A percentile compares a stretch with the other conserved stretches of the same genome.
Evolutionary conservation across 164 flowering plant genomes (phyloP).

Genomic region (Vitis labrusca): DNA sequence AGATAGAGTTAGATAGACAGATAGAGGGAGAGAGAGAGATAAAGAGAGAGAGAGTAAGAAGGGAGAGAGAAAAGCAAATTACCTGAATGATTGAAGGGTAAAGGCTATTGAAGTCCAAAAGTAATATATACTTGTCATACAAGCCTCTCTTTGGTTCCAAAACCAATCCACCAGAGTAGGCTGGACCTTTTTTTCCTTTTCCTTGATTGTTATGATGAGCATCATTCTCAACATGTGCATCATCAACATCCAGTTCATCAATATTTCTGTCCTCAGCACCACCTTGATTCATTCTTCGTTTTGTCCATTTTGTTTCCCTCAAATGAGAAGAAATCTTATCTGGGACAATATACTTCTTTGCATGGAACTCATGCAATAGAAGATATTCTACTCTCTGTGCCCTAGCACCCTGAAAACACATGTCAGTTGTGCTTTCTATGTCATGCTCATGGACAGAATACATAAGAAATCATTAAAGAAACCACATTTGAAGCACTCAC

Average conservation of each 20-base stretch:
- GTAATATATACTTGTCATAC: slow-evolving; percentile 93
- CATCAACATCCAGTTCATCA: slow-evolving; percentile 45
- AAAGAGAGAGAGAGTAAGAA: not conserved
- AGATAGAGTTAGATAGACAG: not conserved
- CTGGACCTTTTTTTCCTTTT: slow-evolving; percentile 84
- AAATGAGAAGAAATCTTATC: slow-evolving; percentile 65
- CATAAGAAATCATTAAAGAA: not conserved
- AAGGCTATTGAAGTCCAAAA: slow-evolving; percentile 98
- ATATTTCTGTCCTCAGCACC: slow-evolving; percentile 42
- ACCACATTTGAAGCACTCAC: slow-evolving; percentile 34
- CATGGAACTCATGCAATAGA: slow-evolving; percentile 91
- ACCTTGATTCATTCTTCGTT: slow-evolving; percentile 44
- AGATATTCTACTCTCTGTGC: slow-evolving; percentile 98
- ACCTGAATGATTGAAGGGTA: slow-evolving; percentile 99
- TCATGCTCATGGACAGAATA: not conserved
- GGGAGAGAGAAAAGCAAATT: slow-evolving; percentile 5
- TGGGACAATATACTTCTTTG: slow-evolving; percentile 88
- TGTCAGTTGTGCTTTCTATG: not conserved
- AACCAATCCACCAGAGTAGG: slow-evolving; percentile 93
- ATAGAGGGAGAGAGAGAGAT: not conserved
- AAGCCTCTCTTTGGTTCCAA: slow-evolving; percentile 96
- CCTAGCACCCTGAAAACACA: slow-evolving; percentile 82
- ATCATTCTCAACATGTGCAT: slow-evolving; percentile 41
- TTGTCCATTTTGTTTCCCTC: slow-evolving; percentile 54
- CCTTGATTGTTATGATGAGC: slow-evolving; percentile 31